Evolutionary conservation across 495 filamentous ascomycete genomes (phyloP), one percentile per base, ranked within the genome.

Genomic region (Hypoxylon fragiforme): DNA sequence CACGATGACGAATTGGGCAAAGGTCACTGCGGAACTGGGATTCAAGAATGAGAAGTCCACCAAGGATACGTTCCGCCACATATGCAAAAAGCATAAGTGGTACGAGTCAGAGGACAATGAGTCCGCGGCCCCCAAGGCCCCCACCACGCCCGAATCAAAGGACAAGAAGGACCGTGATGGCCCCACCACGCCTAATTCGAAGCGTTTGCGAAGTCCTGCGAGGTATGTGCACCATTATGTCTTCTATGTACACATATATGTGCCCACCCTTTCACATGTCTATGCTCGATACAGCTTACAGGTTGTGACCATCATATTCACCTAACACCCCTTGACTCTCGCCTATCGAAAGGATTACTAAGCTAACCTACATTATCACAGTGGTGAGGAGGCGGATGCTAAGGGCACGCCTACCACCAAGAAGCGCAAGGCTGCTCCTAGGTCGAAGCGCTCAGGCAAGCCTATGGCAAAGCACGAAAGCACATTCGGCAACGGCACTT

Each of bases 71-170:
- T 64, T 41, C 16, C 51, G 61, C 6, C 50, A 56, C 21, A 30
- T 60, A 3, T 56, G 49, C 52, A 47, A 57, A 28, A 59, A 58
- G 30, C 38, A 60, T 32, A 18, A 51, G 7, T 64, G 61, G 56
- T 58, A 54, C 51, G 43, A 53, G 24, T 5, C 26, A 2, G 38
- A 3, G 3, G 12, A 24, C 20, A 28, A 20, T 3, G 18, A 31
- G 6, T 4, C 26, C 11, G 12, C 37, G 1, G n/a, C 35, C 16
- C 1, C 36, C 0, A 2, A 11, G n/a, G n/a, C 46, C 16, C 1
- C 36, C 1, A 2, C 16, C 13, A 13, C 47, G 12, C 8, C 47
- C 16, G 16, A 15, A 32, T 41, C 19, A 50, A 50, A 26, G 7
- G 28, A 34, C 18, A 28, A 9, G 24, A 28, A 9, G 9, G 24